Base-by-base conservation (phyloP, 768 basidiomycete species). In the Collybiopsis luxurians region DNA sequence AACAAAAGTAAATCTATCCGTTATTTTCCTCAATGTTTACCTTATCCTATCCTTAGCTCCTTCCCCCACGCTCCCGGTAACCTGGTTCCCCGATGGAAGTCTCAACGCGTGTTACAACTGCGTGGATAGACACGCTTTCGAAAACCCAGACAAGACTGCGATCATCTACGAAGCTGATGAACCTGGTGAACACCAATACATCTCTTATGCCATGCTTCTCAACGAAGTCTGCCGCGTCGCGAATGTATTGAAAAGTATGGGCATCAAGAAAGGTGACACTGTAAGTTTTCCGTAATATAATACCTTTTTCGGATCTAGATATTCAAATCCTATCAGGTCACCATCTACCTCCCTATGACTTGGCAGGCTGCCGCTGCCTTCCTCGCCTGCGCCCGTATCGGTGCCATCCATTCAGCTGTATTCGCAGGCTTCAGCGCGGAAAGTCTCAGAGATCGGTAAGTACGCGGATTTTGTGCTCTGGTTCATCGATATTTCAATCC, bases 121-220 rank as follows among this genome's bases (percentile, higher is more conserved):
- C 66, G 92, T 99, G 49, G 97, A 99, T 71, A 85, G 96, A 56
- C 95, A 93, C 88, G 96, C 92, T 15, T 95, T 89, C 76, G 83
- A 86, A 67, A 75, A 95, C 66, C 97, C 96, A 0, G 75, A 97
- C 70, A 87, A 85, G 90, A 86, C 87, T 26, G 96, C 96, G 27
- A 97, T 98, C 73, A 95, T 98, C 71, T 99, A 95, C 76, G 96
- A 99, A 71, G 95, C 95, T 1, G 96, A 99, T 66, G 96, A 99
- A 70, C 90, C 95, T 0, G 85, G 81, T 55, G 80, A 92, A 46
- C 90, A 92, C 48, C 69, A 83, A 58, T 79, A 87, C 46, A 79
- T 98, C 69, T 78, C 86, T 23, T 99, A 90, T 70, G 79, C 82
- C 17, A 84, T 97, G 69, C 89, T 99, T 55, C 82, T 98, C 43